These are phyloP conservation scores for Litchi chinensis DNA, from an alignment of 345 rosid genomes.

Conservation along the genomic window DNA sequence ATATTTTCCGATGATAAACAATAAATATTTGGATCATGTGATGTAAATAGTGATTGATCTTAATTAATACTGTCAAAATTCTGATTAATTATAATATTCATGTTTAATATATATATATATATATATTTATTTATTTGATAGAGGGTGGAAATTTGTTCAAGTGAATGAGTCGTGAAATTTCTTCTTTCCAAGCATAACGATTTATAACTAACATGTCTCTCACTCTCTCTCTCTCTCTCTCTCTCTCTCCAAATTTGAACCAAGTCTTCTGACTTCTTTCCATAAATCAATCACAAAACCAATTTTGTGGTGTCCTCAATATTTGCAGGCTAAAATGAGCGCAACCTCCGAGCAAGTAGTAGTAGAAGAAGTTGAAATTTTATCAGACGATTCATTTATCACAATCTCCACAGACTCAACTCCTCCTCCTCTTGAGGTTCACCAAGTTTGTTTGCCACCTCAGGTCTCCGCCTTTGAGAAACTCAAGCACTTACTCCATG, in stretches of 20 bases:
- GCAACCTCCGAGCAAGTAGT: conserved; percentile 6
- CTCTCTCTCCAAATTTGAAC: conserved; percentile 1
- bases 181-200: not conserved
- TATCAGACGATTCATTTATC: not conserved
- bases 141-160: not conserved
- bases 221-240: not conserved
- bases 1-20: no score
- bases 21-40: no score
- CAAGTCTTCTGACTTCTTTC: not conserved
- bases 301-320: not conserved
- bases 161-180: not conserved
- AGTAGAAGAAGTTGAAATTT: conserved; percentile 3
- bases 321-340: conserved; percentile 8
- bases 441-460: conserved; percentile 17
- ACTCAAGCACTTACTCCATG: conserved; percentile 19
- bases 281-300: not conserved
- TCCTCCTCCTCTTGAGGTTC: conserved; percentile 1
- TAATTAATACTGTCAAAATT: no score
- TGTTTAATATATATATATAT: no score
- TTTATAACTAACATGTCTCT: conserved; percentile 6
- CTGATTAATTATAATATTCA: no score
- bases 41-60: no score
- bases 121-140: not conserved
- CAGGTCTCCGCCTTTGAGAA: conserved; percentile 9
- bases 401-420: not conserved